Evolutionary conservation across 2,329 filamentous ascomycete species (phyloP), one percentile per base, ranked within the genome.

Genomic region (Sporothrix schenckii): DNA sequence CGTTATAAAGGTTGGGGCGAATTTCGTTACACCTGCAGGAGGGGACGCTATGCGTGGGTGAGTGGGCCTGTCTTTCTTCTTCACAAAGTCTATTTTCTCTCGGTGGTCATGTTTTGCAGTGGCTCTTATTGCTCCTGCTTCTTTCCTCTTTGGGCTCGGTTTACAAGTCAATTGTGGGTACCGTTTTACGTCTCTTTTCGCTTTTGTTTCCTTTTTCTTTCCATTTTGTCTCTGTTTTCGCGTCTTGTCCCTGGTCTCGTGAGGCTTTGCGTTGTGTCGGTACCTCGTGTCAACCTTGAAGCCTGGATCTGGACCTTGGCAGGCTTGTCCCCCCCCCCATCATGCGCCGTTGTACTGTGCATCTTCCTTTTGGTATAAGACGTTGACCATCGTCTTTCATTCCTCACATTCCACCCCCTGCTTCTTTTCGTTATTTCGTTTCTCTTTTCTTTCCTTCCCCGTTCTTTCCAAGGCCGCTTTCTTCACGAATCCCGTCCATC

Each of bases 381-480:
- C 24, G 41, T 49, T 56, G 66, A 30, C 52, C 13, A 13, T 68
- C 39, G 50, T 60, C 53, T 41, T 69, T 30, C 54, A 14, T 34
- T 27, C 41, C 24, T 47, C 4, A 7, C n/a, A 13, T 24, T 30
- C 30, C 16, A 30, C 34, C 30, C 41, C 61, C 58, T 67, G 30
- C 41, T 53, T 54, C 44, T n/a, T n/a, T 53, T 27, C 44, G 41
- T n/a, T 53, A n/a, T 60, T 6, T 60, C 56, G 41, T 27, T 63
- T 44, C 56, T 41, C 63, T 27, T 52, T 30, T 67, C 27, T 67
- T 53, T 70, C 34, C 6, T 66, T 60, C 19, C 65, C 53, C 69
- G 34, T 11, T 66, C 60, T 27, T 66, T 52, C 54, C 70, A 70
- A 68, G 66, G 61, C 60, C 58, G 61, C 69, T 47, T 68, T 47